Evolutionary conservation across 1,139 yeast genomes (phyloP), one percentile per base, ranked within the genome.

Genomic region (Candida sp.): DNA sequence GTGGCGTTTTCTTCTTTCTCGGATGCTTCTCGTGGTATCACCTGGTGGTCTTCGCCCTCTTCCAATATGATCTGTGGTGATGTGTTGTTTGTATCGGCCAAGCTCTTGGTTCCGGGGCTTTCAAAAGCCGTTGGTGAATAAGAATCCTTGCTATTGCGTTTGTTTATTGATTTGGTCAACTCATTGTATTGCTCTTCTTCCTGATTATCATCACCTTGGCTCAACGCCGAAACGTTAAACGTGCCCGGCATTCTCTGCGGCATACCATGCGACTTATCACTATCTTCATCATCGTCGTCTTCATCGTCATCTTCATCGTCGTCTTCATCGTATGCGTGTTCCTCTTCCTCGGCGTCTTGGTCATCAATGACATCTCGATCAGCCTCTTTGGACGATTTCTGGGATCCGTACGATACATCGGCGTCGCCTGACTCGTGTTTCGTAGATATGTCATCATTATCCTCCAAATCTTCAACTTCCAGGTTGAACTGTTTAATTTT

Each of bases 241-340:
- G 86, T 80, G 1, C 85, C 90, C 1, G 87, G 85, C 66, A 81
- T 76, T 46, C 90, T 68, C 8, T 90, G 90, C n/a, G 55, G 55
- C 50, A 51, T 49, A 2, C 52, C 42, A 1, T 49, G 49, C 17
- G 37, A 11, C 33, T 25, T 28, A 37, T 49, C 48, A 30, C 41
- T 43, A 17, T 31, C 32, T 4, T 46, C 48, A 5, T 35, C 25
- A 17, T 41, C 41, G 23, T 40, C 40, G 9, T 22, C 25, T 31
- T 45, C 40, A 11, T 30, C 44, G 28, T 41, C 46, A 8, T 48
- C 34, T 23, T n/a, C n/a, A n/a, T 32, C 23, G n/a, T 23, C n/a
- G 3, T 40, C 12, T 17, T 42, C 44, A 23, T 44, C 47, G n/a
- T 49, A 23, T 12, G 35, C 46, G 8, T 27, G 43, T 8, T 47